Evolutionary conservation across 306 rosid genomes (phyloP), one percentile per base, ranked within the genome.

Genomic region (Medicago arabica): DNA sequence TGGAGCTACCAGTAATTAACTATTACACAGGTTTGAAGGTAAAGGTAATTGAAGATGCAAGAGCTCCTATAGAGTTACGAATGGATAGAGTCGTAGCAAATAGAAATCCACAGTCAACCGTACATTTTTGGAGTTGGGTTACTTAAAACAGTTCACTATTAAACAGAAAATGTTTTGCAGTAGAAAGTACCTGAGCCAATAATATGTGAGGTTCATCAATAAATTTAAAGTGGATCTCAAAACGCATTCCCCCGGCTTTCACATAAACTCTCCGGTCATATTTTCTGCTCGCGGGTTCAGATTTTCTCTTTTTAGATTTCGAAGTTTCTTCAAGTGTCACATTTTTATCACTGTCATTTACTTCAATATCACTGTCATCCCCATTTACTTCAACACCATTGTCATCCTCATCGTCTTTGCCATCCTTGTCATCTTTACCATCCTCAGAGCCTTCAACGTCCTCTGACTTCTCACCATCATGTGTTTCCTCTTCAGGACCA

Each of bases 211-310:
- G 96, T 78, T 92, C 97, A 12, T 18, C 12, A 1, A 77, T 69
- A 72, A 94, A 88, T 76, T 47, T 85, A 59, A 95, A 84, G 87
- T 89, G 97, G 77, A 90, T 78, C 88, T 86, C 89, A 73, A 92
- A 95, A 83, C 82, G 86, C 81, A 59, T 85, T 70, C 87, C 88
- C 73, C 85, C 69, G 7, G 86, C 88, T 76, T 80, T 67, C 78
- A 87, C 93, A 78, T 81, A 86, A 55, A 78, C 61, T 78, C 86
- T 67, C 77, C 93, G 75, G 77, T 92, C 95, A 19, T 18, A 1
- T 72, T 85, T 65, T 85, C 82, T 81, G 12, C 39, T 51, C 59
- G 18, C 43, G 6, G 83, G 5, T 18, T 58, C 31, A 71, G 58
- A 54, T 76, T 43, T 70, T 44, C 31, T 75, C 77, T 53, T 60